Conservation (phyloP, 495 filamentous ascomycete species). For the Chaetomium fimeti region DNA sequence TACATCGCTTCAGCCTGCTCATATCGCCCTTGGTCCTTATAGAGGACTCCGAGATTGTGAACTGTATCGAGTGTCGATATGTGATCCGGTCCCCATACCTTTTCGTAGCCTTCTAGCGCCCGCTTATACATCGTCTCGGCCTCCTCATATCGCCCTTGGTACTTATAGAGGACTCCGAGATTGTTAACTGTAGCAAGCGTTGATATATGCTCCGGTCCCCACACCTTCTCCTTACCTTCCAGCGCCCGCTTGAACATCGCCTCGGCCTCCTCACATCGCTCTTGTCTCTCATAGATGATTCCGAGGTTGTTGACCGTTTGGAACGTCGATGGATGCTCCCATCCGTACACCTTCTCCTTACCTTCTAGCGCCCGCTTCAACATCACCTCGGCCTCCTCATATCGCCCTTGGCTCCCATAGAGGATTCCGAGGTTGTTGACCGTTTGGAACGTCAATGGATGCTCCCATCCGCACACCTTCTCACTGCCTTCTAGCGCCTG, state of each 20-base stretch:
- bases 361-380: conserved; percentile 40
- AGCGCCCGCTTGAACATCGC: conserved; percentile 40
- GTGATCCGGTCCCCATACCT: conserved; percentile 38
- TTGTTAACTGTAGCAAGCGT: conserved; percentile 30
- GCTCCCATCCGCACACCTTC: conserved; percentile 14
- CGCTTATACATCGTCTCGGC: conserved; percentile 39
- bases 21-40: conserved; percentile 34
- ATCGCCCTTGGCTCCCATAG: conserved; percentile 31
- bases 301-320: conserved; percentile 21
- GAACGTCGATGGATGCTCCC: conserved; percentile 5
- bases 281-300: conserved; percentile 33
- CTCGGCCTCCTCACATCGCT: conserved; percentile 35
- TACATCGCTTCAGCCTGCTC: conserved; percentile 38
- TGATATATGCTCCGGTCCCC: conserved; percentile 34
- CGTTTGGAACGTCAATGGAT: conserved; percentile 1
- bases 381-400: conserved; percentile 36
- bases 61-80: conserved; percentile 14
- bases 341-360: conserved; percentile 28
- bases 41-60: conserved; percentile 37
- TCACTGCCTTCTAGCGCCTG: conserved; percentile 40
- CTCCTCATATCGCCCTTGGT: conserved; percentile 35
- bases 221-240: conserved; percentile 38
- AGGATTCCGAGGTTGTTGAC: conserved; percentile 31
- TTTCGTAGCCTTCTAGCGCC: conserved; percentile 36
- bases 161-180: conserved; percentile 31